Base-by-base conservation (phyloP, 768 basidiomycete species). In the Russula dissimulans region DNA sequence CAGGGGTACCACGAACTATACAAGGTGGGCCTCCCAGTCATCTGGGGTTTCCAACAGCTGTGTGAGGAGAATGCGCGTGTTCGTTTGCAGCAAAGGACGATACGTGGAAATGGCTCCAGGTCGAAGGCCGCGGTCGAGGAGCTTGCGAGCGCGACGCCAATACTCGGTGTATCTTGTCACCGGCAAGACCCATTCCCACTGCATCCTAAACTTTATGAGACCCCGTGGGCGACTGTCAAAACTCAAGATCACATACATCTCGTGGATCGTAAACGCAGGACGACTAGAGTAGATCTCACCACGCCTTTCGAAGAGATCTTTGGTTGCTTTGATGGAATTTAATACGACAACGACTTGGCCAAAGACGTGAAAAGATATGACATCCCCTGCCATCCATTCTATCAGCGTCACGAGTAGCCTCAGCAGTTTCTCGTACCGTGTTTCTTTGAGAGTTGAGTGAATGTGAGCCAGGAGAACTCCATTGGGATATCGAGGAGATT, bases 301-400 rank as follows among this genome's bases (percentile, higher is more conserved):
- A 8, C 46, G 46, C 31, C 15, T 47, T 47, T 47, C 46, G 5
- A 47, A 29, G 4, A 47, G 29, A 15, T 47, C 46, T 17, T 47
- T 47, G 15, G 4, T 47, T 17, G 31, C 31, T 10, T 47, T 32
- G 29, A 31, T 12, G 26, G 29, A 15, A 32, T 47, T 29, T 14
- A 47, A 47, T 31, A 47, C 46, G 29, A 47, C 14, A 5, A 47
- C 31, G 29, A 47, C 46, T 17, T 32, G 46, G 29, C 77, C 75
- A 34, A 84, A 68, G 29, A 81, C 60, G 47, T 69, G 67, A 47
- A 76, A 56, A 61, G 36, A 29, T 11, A 56, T 4, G 17, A 15
- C 22, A 17, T 55, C 26, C 26, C 15, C 50, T 36, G n/a, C 15
- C 17, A n/a, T 34, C 3, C 9, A 1, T 29, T 39, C 18, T 45